phyloP scores from a whole-genome alignment of 73 alveolate genomes.

The Tetrahymena borealis region DNA sequence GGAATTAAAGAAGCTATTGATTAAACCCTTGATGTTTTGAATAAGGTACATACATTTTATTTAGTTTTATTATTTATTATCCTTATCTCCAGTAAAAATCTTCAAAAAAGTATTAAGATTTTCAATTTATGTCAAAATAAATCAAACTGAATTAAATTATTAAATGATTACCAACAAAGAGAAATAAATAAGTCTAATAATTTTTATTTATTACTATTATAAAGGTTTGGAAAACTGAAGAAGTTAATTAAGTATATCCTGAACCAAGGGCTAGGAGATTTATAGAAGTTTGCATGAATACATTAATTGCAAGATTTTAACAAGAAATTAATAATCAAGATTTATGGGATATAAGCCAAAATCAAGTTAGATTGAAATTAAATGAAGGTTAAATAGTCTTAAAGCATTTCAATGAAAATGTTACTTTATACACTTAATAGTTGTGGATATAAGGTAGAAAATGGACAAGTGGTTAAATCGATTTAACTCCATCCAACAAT shows the following conservation, averaged over 20 bases:
- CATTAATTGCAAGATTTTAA: background rate
- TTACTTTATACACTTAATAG: background rate
- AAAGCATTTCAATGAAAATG: background rate
- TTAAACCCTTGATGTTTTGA: slow-evolving; percentile 12
- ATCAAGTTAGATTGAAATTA: background rate
- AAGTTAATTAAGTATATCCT: background rate
- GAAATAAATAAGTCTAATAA: background rate
- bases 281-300: background rate
- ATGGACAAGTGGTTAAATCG: background rate
- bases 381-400: background rate
- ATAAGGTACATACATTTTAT: background rate
- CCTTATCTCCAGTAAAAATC: too few species aligned
- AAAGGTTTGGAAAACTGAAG: background rate
- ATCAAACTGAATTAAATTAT: too few species aligned
- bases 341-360: background rate
- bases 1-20: slow-evolving; percentile 18
- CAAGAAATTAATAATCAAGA: background rate
- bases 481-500: background rate
- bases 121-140: too few species aligned
- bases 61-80: too few species aligned
- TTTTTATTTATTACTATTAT: background rate
- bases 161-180: too few species aligned
- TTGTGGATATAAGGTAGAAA: background rate
- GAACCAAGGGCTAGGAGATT: background rate
- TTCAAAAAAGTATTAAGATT: too few species aligned